Percentiles rank a stretch among this genome's conserved stretches.
phyloP scores from a whole-genome alignment of 257 asterid species.

The Gentiana macrophylla region DNA sequence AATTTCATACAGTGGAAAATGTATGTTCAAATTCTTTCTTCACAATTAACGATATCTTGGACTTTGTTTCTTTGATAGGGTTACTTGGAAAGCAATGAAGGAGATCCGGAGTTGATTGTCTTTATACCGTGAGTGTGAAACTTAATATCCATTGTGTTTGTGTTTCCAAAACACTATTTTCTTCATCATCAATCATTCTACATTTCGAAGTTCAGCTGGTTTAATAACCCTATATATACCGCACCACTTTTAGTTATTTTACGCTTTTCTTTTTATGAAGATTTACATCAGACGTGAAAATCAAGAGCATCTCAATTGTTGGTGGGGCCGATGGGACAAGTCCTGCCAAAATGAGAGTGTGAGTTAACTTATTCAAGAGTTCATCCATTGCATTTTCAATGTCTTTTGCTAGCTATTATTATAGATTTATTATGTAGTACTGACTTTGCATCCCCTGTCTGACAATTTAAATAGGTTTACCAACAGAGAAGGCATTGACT shows the following conservation, averaged over 20 bases:
- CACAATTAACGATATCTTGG: slow-evolving; percentile 5
- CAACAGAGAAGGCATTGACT: slow-evolving; percentile 91
- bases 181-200: background rate
- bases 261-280: slow-evolving; percentile 23
- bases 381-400: slow-evolving; percentile 8
- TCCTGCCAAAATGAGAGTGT: slow-evolving; percentile 95
- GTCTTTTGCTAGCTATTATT: too few relatives aligned
- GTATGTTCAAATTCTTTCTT: background rate
- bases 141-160: background rate
- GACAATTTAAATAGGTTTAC: slow-evolving; percentile 39
- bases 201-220: background rate
- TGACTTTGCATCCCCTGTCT: slow-evolving; percentile 7
- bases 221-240: background rate
- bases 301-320: slow-evolving; percentile 84
- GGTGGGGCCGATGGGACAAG: slow-evolving; percentile 97
- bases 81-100: slow-evolving; percentile 90
- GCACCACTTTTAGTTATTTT: background rate
- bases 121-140: slow-evolving; percentile 74
- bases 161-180: background rate
- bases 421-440: too few relatives aligned
- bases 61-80: slow-evolving; percentile 38
- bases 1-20: too few relatives aligned
- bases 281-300: slow-evolving; percentile 91
- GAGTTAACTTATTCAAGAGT: slow-evolving; percentile 27
- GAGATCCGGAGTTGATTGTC: slow-evolving; percentile 92